Conservation (phyloP, 768 basidiomycete species). For the Asterophora lycoperdoides region DNA sequence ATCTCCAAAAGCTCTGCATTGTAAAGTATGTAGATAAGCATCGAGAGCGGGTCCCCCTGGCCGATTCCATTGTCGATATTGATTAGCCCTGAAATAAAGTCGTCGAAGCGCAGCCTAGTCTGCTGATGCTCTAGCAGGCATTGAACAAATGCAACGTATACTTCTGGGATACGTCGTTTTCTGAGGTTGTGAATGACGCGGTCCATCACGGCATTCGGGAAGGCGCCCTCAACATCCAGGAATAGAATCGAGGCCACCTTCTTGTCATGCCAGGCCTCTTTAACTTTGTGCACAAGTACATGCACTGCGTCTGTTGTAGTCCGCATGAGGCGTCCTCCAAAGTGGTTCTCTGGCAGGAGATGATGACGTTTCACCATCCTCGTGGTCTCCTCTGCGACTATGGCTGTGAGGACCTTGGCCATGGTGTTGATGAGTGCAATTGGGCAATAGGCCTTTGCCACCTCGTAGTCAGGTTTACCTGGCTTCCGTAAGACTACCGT, state of each 20-base stretch:
- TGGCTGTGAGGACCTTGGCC: slow-evolving; percentile 17
- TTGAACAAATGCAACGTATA: slow-evolving; percentile 13
- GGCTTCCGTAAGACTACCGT: slow-evolving; percentile 34
- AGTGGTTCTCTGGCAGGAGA: slow-evolving; percentile 24
- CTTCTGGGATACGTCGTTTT: slow-evolving; percentile 18
- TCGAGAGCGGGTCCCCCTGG: slow-evolving; percentile 15
- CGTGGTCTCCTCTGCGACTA: slow-evolving; percentile 20
- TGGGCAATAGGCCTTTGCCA: slow-evolving; percentile 29
- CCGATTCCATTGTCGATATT: slow-evolving; percentile 18
- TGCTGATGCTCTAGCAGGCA: slow-evolving; percentile 13
- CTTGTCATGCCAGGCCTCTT: slow-evolving; percentile 29
- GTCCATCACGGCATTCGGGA: slow-evolving; percentile 19
- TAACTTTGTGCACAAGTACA: slow-evolving; percentile 26
- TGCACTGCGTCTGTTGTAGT: slow-evolving; percentile 30
- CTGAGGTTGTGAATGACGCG: slow-evolving; percentile 22
- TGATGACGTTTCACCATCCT: slow-evolving; percentile 9
- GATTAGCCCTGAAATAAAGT: slow-evolving; percentile 19
- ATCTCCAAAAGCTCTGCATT: slow-evolving; percentile 19
- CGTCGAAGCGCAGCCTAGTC: slow-evolving; percentile 24
- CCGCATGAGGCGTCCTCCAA: slow-evolving; percentile 23
- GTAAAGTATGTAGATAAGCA: slow-evolving; percentile 22
- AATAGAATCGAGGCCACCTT: slow-evolving; percentile 23
- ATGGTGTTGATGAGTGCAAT: slow-evolving; percentile 27
- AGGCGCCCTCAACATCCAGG: slow-evolving; percentile 27
- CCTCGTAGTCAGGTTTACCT: slow-evolving; percentile 29